Base-by-base conservation (phyloP, 805 yeast species). In the Candida adriatica region DNA sequence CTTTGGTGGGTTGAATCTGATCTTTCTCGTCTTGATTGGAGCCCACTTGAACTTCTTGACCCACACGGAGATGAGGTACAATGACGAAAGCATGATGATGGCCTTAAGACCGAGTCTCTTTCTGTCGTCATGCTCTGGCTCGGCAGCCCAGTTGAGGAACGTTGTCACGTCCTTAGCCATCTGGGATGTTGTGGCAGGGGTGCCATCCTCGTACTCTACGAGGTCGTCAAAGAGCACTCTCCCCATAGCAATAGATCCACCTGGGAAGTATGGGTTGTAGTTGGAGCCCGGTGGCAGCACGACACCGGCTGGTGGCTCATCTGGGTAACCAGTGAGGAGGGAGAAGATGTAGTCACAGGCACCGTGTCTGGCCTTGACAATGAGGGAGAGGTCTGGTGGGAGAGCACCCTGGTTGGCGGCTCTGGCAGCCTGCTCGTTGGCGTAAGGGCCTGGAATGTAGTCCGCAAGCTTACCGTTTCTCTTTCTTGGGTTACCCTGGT, bases 181-280 rank as follows among this genome's bases (percentile, higher is more conserved):
- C 72, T 92, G 98, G 36, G 97, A 80, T 43, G 97, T 82, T 33
- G 97, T 79, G 33, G 98, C 97, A 38, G 94, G 95, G 38, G 98
- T 92, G 58, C 98, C 98, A 61, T 92, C 98, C 62, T 92, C 98
- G 66, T 79, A 92, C 71, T 92, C 98, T 45, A 92, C 98, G 56
- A 92, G 73, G 46, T 85, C 98, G 59, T 92, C 98, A 51, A 88
- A 92, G 62, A 92, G 73, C 38, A 90, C 97, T 70, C 98, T 84
- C 59, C 85, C 97, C 98, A 92, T 92, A 51, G 96, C 98, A 70
- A 92, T 90, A 26, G 96, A 74, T 47, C 98, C 97, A 68, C 97
- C 97, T 61, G 98, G 97, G 95, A 92, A 92, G 74, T 92, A 92
- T 56, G 98, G 98, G 75, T 92, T 92, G 70, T 92, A 92, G 79